These are phyloP conservation scores for Laburnicola sp. DNA, from an alignment of 2,329 filamentous ascomycete species.

Conservation along the genomic window DNA sequence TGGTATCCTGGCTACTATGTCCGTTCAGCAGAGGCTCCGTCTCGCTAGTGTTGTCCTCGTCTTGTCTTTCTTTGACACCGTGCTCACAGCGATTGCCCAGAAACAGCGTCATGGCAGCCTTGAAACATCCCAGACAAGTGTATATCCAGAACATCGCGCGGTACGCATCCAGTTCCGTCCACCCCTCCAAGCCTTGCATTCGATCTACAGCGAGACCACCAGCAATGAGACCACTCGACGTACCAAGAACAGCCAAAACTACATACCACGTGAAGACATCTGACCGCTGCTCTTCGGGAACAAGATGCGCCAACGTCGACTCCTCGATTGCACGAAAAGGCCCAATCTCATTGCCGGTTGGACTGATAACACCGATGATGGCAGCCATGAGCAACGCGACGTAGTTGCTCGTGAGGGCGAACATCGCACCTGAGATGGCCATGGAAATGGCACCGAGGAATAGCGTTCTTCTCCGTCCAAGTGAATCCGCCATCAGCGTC, in stretches of 20 bases:
- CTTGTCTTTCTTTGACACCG: conserved; percentile 6
- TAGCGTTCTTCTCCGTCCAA: conserved; percentile 27
- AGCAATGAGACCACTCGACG: conserved; percentile 36
- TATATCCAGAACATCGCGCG: conserved; percentile 50
- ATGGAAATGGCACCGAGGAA: conserved; percentile 24
- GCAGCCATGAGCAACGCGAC: conserved; percentile 26
- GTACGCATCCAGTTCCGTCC: conserved; percentile 45
- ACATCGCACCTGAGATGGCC: conserved; percentile 24
- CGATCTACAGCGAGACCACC: conserved; percentile 45
- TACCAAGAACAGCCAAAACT: conserved; percentile 43
- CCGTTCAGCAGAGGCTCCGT: conserved; percentile 32
- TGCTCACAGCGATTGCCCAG: conserved; percentile 47
- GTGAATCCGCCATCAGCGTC: conserved; percentile 27
- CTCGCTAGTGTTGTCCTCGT: conserved; percentile 15
- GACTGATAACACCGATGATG: conserved; percentile 29
- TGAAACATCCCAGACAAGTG: conserved; percentile 46
- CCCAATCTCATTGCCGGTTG: conserved; percentile 46
- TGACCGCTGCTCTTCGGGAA: conserved; percentile 30
- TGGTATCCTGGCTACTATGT: conserved; percentile 1
- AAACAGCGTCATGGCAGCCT: conserved; percentile 44
- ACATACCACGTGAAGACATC: conserved; percentile 49
- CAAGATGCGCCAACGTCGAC: conserved; percentile 43
- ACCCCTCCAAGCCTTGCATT: conserved; percentile 36
- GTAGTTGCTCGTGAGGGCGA: conserved; percentile 23
- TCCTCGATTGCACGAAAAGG: conserved; percentile 48